Percentiles rank a stretch among this genome's conserved stretches.
These are phyloP conservation scores for Nitzschia sp. DNA, from an alignment of 108 stramenopile genomes.

Conservation along the genomic window DNA sequence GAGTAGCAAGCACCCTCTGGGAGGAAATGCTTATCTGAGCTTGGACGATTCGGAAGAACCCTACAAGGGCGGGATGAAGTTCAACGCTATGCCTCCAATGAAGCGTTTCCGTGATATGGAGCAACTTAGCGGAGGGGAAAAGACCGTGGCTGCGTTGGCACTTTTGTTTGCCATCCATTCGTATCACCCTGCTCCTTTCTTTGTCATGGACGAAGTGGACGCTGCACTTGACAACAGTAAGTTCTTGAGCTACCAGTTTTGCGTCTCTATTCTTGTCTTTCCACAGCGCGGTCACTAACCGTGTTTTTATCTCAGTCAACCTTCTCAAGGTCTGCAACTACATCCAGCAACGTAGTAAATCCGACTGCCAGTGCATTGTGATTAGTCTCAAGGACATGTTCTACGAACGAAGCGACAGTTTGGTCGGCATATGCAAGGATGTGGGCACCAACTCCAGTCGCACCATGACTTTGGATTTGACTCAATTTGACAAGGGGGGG, in stretches of 20 bases:
- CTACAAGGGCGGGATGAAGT: slow-evolving; percentile 95
- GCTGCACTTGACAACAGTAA: slow-evolving; percentile 82
- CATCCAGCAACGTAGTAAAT: slow-evolving; percentile 85
- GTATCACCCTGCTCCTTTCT: slow-evolving; percentile 94
- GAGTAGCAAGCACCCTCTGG: slow-evolving; percentile 88
- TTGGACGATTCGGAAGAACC: slow-evolving; percentile 95
- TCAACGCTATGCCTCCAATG: slow-evolving; percentile 99
- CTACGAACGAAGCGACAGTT: slow-evolving; percentile 85
- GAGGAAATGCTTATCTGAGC: slow-evolving; percentile 90
- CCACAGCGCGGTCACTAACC: too few relatives aligned
- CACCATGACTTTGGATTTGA: slow-evolving; percentile 82
- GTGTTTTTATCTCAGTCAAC: slow-evolving; percentile 78
- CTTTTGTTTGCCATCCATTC: slow-evolving; percentile 98
- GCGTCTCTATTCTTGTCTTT: too few relatives aligned
- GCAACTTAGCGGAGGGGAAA: slow-evolving; percentile 99
- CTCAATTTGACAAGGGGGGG: slow-evolving; percentile 59
- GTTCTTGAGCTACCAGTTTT: slow-evolving; percentile 12
- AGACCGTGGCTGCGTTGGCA: slow-evolving; percentile 98
- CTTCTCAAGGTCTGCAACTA: slow-evolving; percentile 98
- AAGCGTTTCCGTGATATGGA: slow-evolving; percentile 99
- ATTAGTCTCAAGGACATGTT: slow-evolving; percentile 99
- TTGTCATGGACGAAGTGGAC: slow-evolving; percentile 99
- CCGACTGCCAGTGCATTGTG: slow-evolving; percentile 96
- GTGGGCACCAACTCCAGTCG: slow-evolving; percentile 79
- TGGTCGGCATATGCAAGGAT: slow-evolving; percentile 93